A percentile compares a stretch with the other conserved stretches of the same genome.
Evolutionary conservation across 179 eudicot species (phyloP).

Genomic region (Gypsophila paniculata): DNA sequence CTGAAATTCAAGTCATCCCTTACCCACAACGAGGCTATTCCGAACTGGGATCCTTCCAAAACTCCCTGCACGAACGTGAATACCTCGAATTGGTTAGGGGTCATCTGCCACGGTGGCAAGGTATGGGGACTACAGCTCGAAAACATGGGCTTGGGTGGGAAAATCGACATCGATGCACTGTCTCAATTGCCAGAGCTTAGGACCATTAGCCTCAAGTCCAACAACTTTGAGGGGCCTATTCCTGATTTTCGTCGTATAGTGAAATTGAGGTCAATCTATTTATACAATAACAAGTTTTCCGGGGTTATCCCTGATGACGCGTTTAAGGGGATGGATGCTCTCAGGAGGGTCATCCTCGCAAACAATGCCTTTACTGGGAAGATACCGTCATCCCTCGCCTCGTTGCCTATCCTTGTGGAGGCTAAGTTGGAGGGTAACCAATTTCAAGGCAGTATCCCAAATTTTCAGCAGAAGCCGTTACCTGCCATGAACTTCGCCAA

Average conservation of each 20-base stretch:
- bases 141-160: slow-evolving; percentile 42
- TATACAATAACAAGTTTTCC: slow-evolving; percentile 47
- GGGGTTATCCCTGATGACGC: slow-evolving; percentile 48
- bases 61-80: slow-evolving; percentile 36
- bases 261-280: slow-evolving; percentile 37
- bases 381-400: slow-evolving; percentile 46
- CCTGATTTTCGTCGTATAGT: slow-evolving; percentile 39
- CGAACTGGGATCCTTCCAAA: slow-evolving; percentile 39
- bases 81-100: slow-evolving; percentile 43
- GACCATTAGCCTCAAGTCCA: slow-evolving; percentile 45
- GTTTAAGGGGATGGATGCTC: slow-evolving; percentile 49
- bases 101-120: slow-evolving; percentile 37
- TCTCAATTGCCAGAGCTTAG: slow-evolving; percentile 36
- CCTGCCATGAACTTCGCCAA: slow-evolving; percentile 38
- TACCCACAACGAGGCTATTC: slow-evolving; percentile 26
- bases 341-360: slow-evolving; percentile 46
- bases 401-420: slow-evolving; percentile 47
- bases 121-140: slow-evolving; percentile 59
- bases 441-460: slow-evolving; percentile 53
- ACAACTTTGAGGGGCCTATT: slow-evolving; percentile 41
- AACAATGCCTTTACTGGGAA: slow-evolving; percentile 46
- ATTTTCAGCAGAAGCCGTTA: slow-evolving; percentile 33
- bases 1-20: slow-evolving; percentile 43
- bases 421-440: slow-evolving; percentile 50
- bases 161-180: slow-evolving; percentile 45